Evolutionary conservation across 768 basidiomycete species (phyloP).

Genomic region (Pleurotus cornucopiae): DNA sequence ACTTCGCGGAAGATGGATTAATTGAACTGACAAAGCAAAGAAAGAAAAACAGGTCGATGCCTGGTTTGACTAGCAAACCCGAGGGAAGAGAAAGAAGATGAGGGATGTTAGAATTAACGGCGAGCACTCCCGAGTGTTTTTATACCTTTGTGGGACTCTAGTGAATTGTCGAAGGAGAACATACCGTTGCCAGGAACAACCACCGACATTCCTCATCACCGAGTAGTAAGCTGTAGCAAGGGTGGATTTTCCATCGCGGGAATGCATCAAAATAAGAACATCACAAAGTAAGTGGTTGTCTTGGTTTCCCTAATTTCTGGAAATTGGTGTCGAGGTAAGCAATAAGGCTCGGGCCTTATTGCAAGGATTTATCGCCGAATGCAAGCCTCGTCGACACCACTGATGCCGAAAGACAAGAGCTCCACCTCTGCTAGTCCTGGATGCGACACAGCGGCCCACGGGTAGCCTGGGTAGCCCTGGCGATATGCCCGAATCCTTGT

Average conservation of each 20-base stretch:
- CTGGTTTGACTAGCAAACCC: slow-evolving; percentile 46
- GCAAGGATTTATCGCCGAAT: background rate
- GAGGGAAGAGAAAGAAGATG: slow-evolving; percentile 23
- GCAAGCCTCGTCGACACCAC: no score
- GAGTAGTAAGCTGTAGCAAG: background rate
- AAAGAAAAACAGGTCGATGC: slow-evolving; percentile 37
- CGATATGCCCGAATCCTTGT: no score
- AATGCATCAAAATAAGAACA: background rate
- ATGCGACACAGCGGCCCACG: no score
- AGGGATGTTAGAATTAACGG: no score
- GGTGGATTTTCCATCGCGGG: background rate
- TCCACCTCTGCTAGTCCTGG: no score
- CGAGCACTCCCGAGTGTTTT: background rate
- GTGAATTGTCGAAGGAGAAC: no score
- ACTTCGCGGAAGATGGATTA: slow-evolving; percentile 4
- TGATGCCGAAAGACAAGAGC: no score
- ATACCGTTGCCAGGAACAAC: no score
- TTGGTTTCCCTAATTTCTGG: slow-evolving; percentile 5
- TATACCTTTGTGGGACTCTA: background rate
- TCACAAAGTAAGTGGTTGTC: background rate
- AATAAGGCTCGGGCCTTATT: background rate
- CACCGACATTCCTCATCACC: background rate
- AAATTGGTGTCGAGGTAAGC: background rate
- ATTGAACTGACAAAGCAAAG: slow-evolving; percentile 27
- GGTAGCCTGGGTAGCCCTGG: no score